Percentiles rank a stretch among this genome's conserved stretches.
Conservation (phyloP, 257 asterid species). For the Marsdenia floribunda region DNA sequence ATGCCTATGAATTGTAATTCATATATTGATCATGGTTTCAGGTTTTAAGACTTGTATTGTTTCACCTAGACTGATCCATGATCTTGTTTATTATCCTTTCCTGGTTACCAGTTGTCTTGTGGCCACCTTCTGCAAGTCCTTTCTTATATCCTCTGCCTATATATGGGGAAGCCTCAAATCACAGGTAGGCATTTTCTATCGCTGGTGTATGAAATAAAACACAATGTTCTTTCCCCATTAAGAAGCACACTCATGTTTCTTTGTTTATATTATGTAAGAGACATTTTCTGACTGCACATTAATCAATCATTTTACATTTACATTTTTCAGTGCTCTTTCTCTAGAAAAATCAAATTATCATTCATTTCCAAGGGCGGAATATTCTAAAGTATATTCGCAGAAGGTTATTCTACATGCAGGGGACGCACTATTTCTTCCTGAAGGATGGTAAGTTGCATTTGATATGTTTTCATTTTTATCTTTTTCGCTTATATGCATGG, state of each 20-base stretch:
- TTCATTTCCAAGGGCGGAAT: slow-evolving; percentile 66
- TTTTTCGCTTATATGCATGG: not conserved
- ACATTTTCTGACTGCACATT: slow-evolving; percentile 12
- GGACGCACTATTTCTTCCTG: slow-evolving; percentile 92
- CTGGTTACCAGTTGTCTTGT: slow-evolving; percentile 58
- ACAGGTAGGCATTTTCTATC: slow-evolving; percentile 51
- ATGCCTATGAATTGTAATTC: not conserved
- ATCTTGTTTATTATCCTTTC: not conserved
- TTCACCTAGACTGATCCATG: not conserved
- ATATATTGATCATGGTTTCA: not conserved
- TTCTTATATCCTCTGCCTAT: slow-evolving; percentile 70
- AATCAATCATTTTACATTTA: slow-evolving; percentile 11
- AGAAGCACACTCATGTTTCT: not conserved
- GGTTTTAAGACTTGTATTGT: not conserved
- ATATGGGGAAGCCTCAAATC: slow-evolving; percentile 95
- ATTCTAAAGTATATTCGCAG: slow-evolving; percentile 50
- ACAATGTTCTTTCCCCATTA: not conserved
- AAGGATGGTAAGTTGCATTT: slow-evolving; percentile 66
- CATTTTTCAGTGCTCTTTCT: slow-evolving; percentile 56
- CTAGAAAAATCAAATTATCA: slow-evolving; percentile 52
- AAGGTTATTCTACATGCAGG: slow-evolving; percentile 85
- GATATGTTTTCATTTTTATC: not conserved
- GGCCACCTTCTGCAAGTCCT: slow-evolving; percentile 95
- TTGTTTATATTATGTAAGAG: not conserved
- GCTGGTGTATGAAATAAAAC: not conserved